phyloP scores from a whole-genome alignment of 345 rosid genomes.

The Iberis pinnata region DNA sequence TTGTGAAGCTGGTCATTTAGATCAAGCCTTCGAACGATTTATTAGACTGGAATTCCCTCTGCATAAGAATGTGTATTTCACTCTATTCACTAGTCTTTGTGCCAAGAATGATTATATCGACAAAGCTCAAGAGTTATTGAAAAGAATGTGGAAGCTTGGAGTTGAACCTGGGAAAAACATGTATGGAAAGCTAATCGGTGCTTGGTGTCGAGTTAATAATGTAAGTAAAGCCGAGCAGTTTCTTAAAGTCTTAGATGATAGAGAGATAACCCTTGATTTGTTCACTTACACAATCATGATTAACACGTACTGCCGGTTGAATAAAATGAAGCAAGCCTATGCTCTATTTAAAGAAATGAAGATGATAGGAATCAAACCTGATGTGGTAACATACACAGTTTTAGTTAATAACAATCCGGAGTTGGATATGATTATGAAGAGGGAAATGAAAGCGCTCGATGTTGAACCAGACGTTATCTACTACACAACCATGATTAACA shows the following conservation, averaged over 20 bases:
- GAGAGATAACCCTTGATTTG: conserved; percentile 43
- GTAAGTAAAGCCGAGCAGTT: conserved; percentile 37
- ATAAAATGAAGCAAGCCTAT: conserved; percentile 33
- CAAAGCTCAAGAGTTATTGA: conserved; percentile 36
- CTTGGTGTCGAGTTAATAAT: conserved; percentile 41
- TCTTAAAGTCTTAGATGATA: conserved; percentile 27
- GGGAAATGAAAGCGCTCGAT: conserved; percentile 23
- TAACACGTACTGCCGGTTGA: conserved; percentile 41
- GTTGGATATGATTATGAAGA: conserved; percentile 21
- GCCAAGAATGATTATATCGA: conserved; percentile 28
- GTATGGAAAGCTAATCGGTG: conserved; percentile 44
- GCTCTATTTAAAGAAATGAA: conserved; percentile 51
- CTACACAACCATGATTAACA: conserved; percentile 20
- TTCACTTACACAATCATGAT: conserved; percentile 58
- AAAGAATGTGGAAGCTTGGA: conserved; percentile 38
- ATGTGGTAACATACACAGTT: conserved; percentile 53
- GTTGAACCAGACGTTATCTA: conserved; percentile 19
- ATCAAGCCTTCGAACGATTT: conserved; percentile 45
- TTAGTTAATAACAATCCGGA: conserved; percentile 33
- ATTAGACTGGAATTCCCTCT: conserved; percentile 32
- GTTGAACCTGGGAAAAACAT: conserved; percentile 37
- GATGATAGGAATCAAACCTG: conserved; percentile 44
- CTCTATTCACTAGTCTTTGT: conserved; percentile 43
- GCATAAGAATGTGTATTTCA: conserved; percentile 41
- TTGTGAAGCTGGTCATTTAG: conserved; percentile 35